Evolutionary conservation across 2,329 filamentous ascomycete genomes (phyloP).

Genomic region (Teratosphaeria viscida): DNA sequence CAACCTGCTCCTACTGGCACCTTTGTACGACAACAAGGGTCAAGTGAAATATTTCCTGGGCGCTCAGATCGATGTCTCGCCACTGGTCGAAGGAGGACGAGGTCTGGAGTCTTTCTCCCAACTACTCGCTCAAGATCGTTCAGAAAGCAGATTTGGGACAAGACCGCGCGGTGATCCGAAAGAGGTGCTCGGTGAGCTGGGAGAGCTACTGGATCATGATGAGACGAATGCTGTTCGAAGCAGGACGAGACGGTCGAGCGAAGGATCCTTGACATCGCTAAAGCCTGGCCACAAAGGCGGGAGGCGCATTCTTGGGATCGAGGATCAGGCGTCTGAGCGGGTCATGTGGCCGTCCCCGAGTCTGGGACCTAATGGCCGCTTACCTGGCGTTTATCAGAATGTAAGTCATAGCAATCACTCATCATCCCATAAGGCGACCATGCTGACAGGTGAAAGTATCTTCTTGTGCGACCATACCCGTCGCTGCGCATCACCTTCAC

Average conservation of each 20-base stretch:
- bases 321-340: slow-evolving; percentile 16
- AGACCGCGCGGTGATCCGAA: slow-evolving; percentile 10
- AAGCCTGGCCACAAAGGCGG: slow-evolving; percentile 2
- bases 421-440: not conserved
- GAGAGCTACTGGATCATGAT: slow-evolving; percentile 21
- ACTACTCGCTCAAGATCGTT: slow-evolving; percentile 24
- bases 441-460: slow-evolving; percentile 34
- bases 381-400: slow-evolving; percentile 30
- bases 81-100: slow-evolving; percentile 26
- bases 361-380: slow-evolving; percentile 23
- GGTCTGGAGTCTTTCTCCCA: slow-evolving; percentile 28
- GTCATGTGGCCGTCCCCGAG: slow-evolving; percentile 21
- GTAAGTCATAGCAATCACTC: slow-evolving; percentile 8
- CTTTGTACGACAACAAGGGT: slow-evolving; percentile 33
- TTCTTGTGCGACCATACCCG: slow-evolving; percentile 56
- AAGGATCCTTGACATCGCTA: slow-evolving; percentile 1
- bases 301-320: slow-evolving; percentile 22
- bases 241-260: slow-evolving; percentile 8
- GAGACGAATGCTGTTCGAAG: slow-evolving; percentile 23
- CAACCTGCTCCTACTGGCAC: slow-evolving; percentile 32
- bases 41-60: slow-evolving; percentile 31
- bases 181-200: slow-evolving; percentile 19
- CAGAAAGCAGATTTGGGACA: slow-evolving; percentile 16
- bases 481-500: slow-evolving; percentile 59
- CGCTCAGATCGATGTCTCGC: slow-evolving; percentile 30